phyloP scores from a whole-genome alignment of 208 protist genomes.

The Crithidia mellificae region DNA sequence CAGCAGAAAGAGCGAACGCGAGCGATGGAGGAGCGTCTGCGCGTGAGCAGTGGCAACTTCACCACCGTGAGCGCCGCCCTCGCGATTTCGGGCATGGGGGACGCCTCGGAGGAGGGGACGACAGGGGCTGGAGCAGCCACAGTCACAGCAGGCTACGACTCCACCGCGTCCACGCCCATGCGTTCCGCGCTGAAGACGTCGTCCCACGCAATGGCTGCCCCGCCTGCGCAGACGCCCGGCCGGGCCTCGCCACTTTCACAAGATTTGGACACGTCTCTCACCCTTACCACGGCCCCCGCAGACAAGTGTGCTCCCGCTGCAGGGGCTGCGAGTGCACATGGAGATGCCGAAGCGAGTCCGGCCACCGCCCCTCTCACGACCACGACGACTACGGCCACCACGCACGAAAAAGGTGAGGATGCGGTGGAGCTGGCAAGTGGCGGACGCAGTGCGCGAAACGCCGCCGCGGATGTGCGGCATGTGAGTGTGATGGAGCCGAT shows the following conservation, averaged over 20 bases:
- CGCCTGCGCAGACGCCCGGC: neutral
- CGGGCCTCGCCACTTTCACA: neutral
- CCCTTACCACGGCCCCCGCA: no score
- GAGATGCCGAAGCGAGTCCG: no score
- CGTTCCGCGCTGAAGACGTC: conserved; percentile 3
- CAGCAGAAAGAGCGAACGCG: conserved; percentile 28
- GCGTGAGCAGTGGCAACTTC: conserved; percentile 12
- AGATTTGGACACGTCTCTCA: no score
- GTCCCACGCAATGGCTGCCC: neutral
- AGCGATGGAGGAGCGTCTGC: conserved; percentile 30
- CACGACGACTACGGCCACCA: neutral
- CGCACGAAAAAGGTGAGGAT: neutral
- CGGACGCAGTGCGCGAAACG: neutral
- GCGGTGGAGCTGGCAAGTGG: neutral
- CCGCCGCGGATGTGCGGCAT: conserved; percentile 2
- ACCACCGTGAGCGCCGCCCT: conserved; percentile 6
- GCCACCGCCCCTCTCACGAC: neutral
- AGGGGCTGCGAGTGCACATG: no score
- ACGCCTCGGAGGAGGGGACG: no score
- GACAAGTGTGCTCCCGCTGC: no score
- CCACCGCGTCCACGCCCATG: conserved; percentile 7
- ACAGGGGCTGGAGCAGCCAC: no score
- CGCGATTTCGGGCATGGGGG: neutral
- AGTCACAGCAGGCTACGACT: neutral
- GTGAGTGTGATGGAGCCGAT: conserved; percentile 2